Evolutionary conservation across 805 yeast species (phyloP).

Genomic region (Cyberlindnera lachancei): DNA sequence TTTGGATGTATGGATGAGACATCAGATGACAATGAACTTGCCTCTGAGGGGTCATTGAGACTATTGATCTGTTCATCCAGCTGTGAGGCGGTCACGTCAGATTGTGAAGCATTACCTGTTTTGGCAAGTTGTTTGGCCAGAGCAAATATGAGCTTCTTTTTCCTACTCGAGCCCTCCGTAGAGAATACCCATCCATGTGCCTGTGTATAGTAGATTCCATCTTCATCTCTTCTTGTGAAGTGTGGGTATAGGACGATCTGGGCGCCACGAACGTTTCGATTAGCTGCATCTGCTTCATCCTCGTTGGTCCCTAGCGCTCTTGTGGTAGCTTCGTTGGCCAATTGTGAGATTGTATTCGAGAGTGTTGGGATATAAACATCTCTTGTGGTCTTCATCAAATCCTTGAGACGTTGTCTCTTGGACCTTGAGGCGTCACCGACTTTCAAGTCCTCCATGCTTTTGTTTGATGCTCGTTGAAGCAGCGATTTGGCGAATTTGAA

Average conservation of each 20-base stretch:
- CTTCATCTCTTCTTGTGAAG: slow-evolving; percentile 33
- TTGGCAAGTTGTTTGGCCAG: slow-evolving; percentile 63
- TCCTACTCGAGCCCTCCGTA: slow-evolving; percentile 65
- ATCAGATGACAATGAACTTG: slow-evolving; percentile 16
- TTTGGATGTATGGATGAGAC: slow-evolving; percentile 2
- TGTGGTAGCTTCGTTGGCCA: slow-evolving; percentile 37
- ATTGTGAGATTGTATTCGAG: slow-evolving; percentile 39
- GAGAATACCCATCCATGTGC: slow-evolving; percentile 66
- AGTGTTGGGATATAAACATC: slow-evolving; percentile 50
- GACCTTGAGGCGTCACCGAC: slow-evolving; percentile 5
- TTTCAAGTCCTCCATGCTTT: not conserved
- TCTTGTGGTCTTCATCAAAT: slow-evolving; percentile 46
- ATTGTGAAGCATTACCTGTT: slow-evolving; percentile 17
- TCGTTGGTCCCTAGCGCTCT: slow-evolving; percentile 16
- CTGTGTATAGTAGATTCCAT: slow-evolving; percentile 39
- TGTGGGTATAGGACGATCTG: slow-evolving; percentile 54
- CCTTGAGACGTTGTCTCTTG: slow-evolving; percentile 40
- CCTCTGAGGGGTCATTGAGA: slow-evolving; percentile 19
- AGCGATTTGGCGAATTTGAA: not conserved
- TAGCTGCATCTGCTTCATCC: slow-evolving; percentile 1
- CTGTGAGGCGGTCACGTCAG: slow-evolving; percentile 25
- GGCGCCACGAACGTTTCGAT: slow-evolving; percentile 36
- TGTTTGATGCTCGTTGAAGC: not conserved
- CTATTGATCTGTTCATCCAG: slow-evolving; percentile 30
- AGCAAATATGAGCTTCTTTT: slow-evolving; percentile 60